A percentile compares a stretch with the other conserved stretches of the same genome.
These are phyloP conservation scores for Botrytis deweyae DNA, from an alignment of 2,329 filamentous ascomycete species.

Conservation along the genomic window DNA sequence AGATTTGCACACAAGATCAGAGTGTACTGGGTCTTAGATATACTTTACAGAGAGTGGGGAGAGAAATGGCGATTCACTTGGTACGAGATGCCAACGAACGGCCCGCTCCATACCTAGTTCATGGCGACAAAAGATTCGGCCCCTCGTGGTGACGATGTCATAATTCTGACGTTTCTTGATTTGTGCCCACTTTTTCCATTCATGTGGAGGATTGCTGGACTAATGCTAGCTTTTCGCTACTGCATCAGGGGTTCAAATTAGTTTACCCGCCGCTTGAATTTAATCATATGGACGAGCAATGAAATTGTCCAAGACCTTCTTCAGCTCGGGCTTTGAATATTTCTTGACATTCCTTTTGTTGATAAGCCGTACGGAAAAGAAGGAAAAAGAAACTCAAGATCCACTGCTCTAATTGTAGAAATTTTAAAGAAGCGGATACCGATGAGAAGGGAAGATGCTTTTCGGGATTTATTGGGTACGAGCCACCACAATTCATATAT, in stretches of 20 bases:
- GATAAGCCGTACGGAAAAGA: background rate
- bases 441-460: background rate
- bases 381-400: background rate
- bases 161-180: constrained; percentile 13
- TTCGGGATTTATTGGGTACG: background rate
- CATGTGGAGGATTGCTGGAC: constrained; percentile 10
- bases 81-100: background rate
- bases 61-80: background rate
- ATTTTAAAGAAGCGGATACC: constrained; percentile 6
- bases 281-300: background rate
- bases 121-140: background rate
- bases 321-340: background rate
- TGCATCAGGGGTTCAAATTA: constrained; percentile 11
- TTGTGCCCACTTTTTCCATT: constrained; percentile 1
- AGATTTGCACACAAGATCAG: background rate
- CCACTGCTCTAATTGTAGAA: constrained; percentile 6
- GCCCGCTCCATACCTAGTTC: constrained; percentile 6
- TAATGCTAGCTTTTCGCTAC: background rate
- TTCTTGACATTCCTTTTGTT: background rate
- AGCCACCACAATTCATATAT: background rate
- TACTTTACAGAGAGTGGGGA: background rate
- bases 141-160: constrained; percentile 17
- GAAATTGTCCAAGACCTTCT: background rate
- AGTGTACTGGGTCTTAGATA: background rate
- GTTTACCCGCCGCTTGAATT: constrained; percentile 5